These are phyloP conservation scores for Dictyostelium capitatum DNA, from an alignment of 78 protist species.

Conservation along the genomic window DNA sequence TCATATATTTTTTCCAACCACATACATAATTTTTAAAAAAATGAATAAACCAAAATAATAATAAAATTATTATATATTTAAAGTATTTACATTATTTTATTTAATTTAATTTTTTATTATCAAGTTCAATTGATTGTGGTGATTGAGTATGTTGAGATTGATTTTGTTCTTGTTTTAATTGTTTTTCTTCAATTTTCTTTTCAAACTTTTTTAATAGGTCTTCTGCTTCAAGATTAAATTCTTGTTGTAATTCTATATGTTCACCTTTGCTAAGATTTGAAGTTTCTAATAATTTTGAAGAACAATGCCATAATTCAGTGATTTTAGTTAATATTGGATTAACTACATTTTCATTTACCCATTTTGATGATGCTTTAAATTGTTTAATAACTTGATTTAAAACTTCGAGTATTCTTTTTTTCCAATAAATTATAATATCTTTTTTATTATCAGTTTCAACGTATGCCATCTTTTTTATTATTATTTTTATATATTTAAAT, in stretches of 20 bases:
- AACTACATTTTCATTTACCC: neutral
- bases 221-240: neutral
- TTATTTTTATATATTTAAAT: too few relatives aligned
- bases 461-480: too few relatives aligned
- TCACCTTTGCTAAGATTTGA: neutral
- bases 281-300: neutral
- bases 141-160: neutral
- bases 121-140: neutral
- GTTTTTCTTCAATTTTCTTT: neutral
- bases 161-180: neutral
- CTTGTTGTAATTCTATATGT: neutral
- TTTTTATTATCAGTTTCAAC: neutral
- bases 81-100: too few relatives aligned
- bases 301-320: neutral
- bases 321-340: neutral
- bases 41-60: too few relatives aligned
- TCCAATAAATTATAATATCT: neutral
- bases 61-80: too few relatives aligned
- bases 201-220: neutral
- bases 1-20: too few relatives aligned
- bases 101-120: too few relatives aligned
- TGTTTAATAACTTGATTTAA: neutral
- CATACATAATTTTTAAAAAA: too few relatives aligned
- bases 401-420: neutral
- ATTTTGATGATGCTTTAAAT: neutral